Evolutionary conservation across 1,284 basidiomycete species (phyloP), one percentile per base, ranked within the genome.

Genomic region (Cryptococcus depauperatus): DNA sequence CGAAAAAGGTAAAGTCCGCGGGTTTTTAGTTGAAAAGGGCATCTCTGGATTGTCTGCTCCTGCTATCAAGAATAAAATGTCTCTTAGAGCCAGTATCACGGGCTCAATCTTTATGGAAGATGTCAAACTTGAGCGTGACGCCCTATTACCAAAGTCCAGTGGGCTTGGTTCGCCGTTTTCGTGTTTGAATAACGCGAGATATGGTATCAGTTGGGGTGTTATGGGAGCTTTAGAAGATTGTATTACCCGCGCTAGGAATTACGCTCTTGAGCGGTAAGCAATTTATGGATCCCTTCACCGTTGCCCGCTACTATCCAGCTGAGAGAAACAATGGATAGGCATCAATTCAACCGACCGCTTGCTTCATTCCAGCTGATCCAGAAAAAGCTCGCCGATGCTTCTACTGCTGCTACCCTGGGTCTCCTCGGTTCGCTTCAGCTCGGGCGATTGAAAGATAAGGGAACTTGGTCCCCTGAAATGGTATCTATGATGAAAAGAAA

Each of bases 141-240:
- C 83, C 4, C 72, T 93, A 16, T 76, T 95, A 29, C 85, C 87
- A 7, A 78, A 81, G 43, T 80, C 80, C 6, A 74, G 76, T 39
- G 89, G 90, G 3, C 77, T 96, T 10, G 76, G 81, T 29, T 84
- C 84, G 0, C 82, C 91, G 0, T 95, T 96, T 72, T 83, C 84
- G 1, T 96, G 90, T 63, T 74, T 96, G 41, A 95, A 93, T 70
- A 89, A 80, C 49, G 91, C 90, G 16, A 76, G 90, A 75, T 89
- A 76, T 64, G 91, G 91, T 32, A 95, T 96, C 57, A 83, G 85
- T 5, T 95, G 87, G 84, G 90, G 88, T 49, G 85, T 86, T 1
- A 91, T 95, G 78, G 91, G 91, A 37, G 85, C 93, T 0, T 77
- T 98, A 25, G 93, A 98, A 70, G 89, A 95, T 58, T 93, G 88